Conservation (phyloP, 164 flowering plant species). For the Magnolia officinalis region DNA sequence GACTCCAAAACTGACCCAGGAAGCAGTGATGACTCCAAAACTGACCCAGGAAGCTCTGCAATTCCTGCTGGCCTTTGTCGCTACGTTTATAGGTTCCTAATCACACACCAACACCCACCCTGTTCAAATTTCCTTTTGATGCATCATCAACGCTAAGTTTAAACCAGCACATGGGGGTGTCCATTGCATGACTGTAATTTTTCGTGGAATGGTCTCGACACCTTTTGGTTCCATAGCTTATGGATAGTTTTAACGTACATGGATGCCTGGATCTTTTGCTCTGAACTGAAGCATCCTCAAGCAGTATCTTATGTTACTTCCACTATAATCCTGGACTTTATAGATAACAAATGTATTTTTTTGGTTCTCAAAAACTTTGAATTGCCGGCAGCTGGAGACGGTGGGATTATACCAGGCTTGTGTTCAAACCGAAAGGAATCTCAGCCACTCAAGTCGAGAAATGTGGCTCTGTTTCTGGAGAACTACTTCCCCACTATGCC, state of each 20-base stretch:
- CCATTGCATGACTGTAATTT: not conserved
- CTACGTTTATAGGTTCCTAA: no score
- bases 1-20: no score
- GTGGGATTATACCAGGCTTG: conserved; percentile 70
- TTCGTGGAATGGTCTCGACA: not conserved
- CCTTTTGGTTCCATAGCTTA: not conserved
- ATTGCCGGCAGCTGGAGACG: conserved; percentile 79
- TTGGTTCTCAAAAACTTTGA: conserved; percentile 11
- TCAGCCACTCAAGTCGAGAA: conserved; percentile 59
- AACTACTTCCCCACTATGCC: conserved; percentile 91
- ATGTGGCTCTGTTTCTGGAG: conserved; percentile 67
- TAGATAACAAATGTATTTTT: not conserved
- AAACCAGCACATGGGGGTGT: no score
- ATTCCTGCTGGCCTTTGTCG: no score
- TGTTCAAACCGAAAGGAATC: conserved; percentile 91
- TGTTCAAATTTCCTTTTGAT: no score
- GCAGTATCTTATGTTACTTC: not conserved
- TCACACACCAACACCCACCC: no score
- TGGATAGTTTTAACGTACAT: not conserved
- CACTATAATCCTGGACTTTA: not conserved
- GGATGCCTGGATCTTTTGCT: not conserved
- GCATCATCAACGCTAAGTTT: no score
- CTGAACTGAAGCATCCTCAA: conserved; percentile 8
- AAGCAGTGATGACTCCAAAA: no score
- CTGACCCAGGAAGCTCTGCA: no score